phyloP scores from a whole-genome alignment of 169 alveolate species.

The Besnoitia besnoiti region DNA sequence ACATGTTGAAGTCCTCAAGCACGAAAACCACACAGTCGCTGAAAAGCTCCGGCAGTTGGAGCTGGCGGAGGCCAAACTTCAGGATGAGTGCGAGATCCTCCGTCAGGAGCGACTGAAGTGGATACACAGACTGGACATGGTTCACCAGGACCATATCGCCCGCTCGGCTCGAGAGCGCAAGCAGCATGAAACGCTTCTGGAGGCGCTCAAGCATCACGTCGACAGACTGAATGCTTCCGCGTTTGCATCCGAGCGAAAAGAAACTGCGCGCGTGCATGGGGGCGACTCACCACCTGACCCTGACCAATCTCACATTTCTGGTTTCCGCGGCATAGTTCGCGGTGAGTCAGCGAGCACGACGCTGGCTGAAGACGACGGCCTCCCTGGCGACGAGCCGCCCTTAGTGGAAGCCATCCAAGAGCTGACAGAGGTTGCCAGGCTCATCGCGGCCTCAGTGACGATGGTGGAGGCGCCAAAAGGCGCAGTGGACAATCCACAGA shows the following conservation, averaged over 20 bases:
- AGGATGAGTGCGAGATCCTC: constrained; percentile 15
- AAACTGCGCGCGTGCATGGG: too few relatives aligned
- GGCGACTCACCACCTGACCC: too few relatives aligned
- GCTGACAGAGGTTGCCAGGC: not conserved
- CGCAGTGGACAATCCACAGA: too few relatives aligned
- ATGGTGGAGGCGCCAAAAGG: not conserved
- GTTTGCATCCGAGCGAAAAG: too few relatives aligned
- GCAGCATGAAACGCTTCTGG: not conserved
- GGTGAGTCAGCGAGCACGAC: too few relatives aligned
- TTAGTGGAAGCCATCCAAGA: constrained; percentile 11
- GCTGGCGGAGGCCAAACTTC: not conserved
- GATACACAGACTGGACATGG: not conserved
- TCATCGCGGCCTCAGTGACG: not conserved
- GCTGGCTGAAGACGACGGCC: too few relatives aligned
- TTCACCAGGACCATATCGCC: not conserved
- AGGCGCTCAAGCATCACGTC: not conserved
- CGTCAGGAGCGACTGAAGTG: not conserved
- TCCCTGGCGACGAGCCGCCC: too few relatives aligned
- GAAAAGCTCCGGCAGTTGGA: not conserved
- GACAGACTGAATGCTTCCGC: not conserved
- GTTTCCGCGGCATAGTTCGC: too few relatives aligned
- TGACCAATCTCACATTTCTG: too few relatives aligned
- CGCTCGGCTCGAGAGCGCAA: constrained; percentile 8
- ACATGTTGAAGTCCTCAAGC: not conserved
- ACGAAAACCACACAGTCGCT: not conserved